These are phyloP conservation scores for Pseudopediastrum boryanum DNA, from an alignment of 139 green algal species.

Conservation along the genomic window DNA sequence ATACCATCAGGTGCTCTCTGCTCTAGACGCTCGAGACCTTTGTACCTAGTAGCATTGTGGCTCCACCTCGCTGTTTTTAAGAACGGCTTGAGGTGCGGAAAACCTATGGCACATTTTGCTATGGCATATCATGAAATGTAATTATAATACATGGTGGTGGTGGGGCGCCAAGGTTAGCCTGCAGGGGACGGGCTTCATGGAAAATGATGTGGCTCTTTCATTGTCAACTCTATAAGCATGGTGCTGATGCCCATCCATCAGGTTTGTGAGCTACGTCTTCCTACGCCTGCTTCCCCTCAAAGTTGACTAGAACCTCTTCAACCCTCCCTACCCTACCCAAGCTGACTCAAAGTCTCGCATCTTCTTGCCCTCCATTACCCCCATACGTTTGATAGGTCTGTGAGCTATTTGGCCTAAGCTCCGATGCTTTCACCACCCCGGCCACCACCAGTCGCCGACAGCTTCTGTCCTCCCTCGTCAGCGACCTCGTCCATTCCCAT, in stretches of 20 bases:
- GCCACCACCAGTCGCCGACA: conserved; percentile 35
- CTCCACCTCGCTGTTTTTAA: too few relatives aligned
- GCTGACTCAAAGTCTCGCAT: background rate
- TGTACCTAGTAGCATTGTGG: too few relatives aligned
- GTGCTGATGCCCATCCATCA: background rate
- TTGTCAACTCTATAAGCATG: background rate
- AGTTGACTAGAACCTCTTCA: background rate
- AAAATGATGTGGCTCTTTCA: background rate
- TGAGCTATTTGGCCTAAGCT: conserved; percentile 62
- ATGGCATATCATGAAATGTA: too few relatives aligned
- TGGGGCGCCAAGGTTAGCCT: too few relatives aligned
- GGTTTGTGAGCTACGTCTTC: background rate
- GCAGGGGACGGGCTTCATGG: too few relatives aligned
- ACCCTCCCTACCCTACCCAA: background rate
- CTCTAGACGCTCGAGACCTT: too few relatives aligned
- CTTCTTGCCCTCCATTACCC: background rate
- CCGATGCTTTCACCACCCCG: conserved; percentile 9
- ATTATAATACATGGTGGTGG: too few relatives aligned
- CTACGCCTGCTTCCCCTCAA: background rate
- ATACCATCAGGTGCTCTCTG: too few relatives aligned
- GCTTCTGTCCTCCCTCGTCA: conserved; percentile 62
- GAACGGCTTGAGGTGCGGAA: too few relatives aligned
- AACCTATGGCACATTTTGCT: too few relatives aligned
- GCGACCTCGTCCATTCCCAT: conserved; percentile 49
- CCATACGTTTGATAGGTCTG: conserved; percentile 46